Evolutionary conservation across 139 green algal species (phyloP), one percentile per base, ranked within the genome.

Genomic region (Picochlorum sp.): DNA sequence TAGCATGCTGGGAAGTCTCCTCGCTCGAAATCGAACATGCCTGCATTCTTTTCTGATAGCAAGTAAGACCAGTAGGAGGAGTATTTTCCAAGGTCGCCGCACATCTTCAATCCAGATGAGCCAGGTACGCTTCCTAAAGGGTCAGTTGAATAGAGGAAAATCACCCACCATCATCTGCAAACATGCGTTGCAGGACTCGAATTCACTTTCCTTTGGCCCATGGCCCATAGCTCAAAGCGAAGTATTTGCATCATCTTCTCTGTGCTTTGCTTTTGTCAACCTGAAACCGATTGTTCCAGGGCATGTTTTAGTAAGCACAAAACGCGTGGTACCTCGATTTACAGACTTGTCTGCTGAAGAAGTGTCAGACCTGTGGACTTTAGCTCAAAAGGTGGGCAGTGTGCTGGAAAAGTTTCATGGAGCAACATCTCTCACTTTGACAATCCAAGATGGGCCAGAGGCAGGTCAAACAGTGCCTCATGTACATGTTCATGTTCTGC

Each of bases 401-500:
- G 62, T 50, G 0, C 45, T 94, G 0, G 83, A 96, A 69, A 13
- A 44, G 2, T 79, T 89, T 62, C 85, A 77, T 49, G 59, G 54
- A 4, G 90, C 81, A 13, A 58, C 63, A 5, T 86, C 88, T 0
- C 72, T 95, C 24, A 96, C 88, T 0, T 67, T 95, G 1, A 81
- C 85, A 37, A 91, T 97, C 18, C 90, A 96, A 77, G 83, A 90
- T 75, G 83, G 83, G 0, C 71, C 79, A 5, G 54, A 68, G 11
- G 88, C 90, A 3, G 93, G 93, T 0, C 93, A 98, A 71, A 97
- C 88, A 0, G 90, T 98, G 23, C 83, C 90, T 4, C 93, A 98
- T 76, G 85, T 98, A 23, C 94, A 99, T 77, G 76, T 99, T 1
- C 94, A 99, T 75, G 63, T 95, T 16, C 71, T 99, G 64, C 94